These are phyloP conservation scores for Echeveria elegans DNA, from an alignment of 164 flowering plant species.

Conservation along the genomic window DNA sequence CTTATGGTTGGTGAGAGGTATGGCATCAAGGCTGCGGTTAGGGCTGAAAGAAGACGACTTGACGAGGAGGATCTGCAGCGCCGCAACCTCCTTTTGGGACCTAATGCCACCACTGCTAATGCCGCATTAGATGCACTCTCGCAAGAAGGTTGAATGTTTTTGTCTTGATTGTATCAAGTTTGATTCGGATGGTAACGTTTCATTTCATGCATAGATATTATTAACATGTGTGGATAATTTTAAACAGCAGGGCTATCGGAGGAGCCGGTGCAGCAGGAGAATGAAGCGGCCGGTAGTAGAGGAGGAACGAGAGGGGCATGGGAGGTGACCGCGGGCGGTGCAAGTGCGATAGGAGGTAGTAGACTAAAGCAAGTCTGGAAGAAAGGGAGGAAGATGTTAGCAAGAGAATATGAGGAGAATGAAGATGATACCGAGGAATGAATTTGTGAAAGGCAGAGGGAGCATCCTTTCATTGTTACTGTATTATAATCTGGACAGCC, in stretches of 20 bases:
- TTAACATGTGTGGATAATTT: background rate
- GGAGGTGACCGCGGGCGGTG: constrained; percentile 32
- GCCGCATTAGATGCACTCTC: constrained; percentile 93
- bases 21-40: too few species aligned
- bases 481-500: too few species aligned
- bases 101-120: constrained; percentile 34
- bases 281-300: constrained; percentile 58
- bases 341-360: constrained; percentile 11
- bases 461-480: too few species aligned
- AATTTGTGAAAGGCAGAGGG: constrained; percentile 44
- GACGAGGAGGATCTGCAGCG: too few species aligned
- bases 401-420: too few species aligned
- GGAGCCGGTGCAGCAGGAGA: constrained; percentile 76
- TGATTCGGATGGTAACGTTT: too few species aligned
- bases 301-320: constrained; percentile 33
- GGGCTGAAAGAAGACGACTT: too few species aligned
- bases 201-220: too few species aligned
- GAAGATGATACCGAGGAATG: constrained; percentile 21
- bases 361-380: constrained; percentile 20
- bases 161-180: too few species aligned
- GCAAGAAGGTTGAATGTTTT: constrained; percentile 94
- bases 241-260: constrained; percentile 65
- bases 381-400: constrained; percentile 14
- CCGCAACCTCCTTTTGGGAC: too few species aligned
- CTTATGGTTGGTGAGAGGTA: too few species aligned